Base-by-base conservation (phyloP, 108 stramenopile genomes). In the Skeletonema potamos region DNA sequence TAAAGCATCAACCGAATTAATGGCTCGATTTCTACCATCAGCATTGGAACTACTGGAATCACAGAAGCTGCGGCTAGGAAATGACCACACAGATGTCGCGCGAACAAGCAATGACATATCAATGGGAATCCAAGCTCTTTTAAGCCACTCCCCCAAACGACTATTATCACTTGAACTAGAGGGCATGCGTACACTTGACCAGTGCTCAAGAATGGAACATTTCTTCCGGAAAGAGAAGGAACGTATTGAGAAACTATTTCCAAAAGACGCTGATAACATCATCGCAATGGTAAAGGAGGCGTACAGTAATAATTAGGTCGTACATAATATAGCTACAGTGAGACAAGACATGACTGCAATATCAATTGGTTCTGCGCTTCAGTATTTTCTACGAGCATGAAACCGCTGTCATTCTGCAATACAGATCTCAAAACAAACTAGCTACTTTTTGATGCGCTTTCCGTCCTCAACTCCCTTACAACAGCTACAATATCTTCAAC, bases 221-320 rank as follows among this genome's bases (percentile, higher is more conserved):
- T 15, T 62, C 4, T 77, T 64, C 30, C 68, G 87, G 34, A 77
- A 73, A 54, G 89, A 91, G 39, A 84, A 83, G 54, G 29, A 80
- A 18, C 84, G 90, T 18, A 87, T 93, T 65, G 87, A 89, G 39
- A 56, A 46, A 17, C 37, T 93, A 20, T 93, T 89, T 71, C 88
- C 90, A 8, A 74, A 68, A 39, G 84, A 89, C 75, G 86, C 81
- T 12, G 58, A 82, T 24, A 63, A 62, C 2, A 72, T 77, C 12
- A 36, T 61, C 10, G 12, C 44, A 27, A 68, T 41, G 10, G 66
- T 60, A 10, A 33, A 66, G 39, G 34, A n/a, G 10, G 15, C 13
- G n/a, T 41, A 41, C n/a, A 36, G 6, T 32, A 32, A 10, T 36
- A 34, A n/a, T n/a, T n/a, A n/a, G n/a, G 4, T 34, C 0, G 39